Conservation (phyloP, 306 rosid species). For the Glycine latifolia region DNA sequence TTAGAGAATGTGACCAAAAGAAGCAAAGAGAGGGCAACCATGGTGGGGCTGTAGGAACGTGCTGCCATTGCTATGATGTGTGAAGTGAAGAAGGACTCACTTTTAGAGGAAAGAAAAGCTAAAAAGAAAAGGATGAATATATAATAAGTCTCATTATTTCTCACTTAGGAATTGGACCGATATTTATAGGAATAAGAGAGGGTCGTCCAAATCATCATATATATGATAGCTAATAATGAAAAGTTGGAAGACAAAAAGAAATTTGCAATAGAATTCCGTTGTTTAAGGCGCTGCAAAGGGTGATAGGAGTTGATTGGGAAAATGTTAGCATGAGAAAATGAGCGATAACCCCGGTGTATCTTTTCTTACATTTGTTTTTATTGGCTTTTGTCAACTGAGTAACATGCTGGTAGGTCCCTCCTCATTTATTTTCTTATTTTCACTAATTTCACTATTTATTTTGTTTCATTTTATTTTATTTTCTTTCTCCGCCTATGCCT, state of each 20-base stretch:
- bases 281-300: slow-evolving; percentile 62
- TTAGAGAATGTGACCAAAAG: slow-evolving; percentile 64
- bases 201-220: not conserved
- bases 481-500: not conserved
- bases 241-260: not conserved
- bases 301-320: too few species aligned
- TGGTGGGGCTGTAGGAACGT: slow-evolving; percentile 52
- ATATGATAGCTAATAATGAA: not conserved
- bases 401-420: slow-evolving; percentile 35
- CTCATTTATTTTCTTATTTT: not conserved
- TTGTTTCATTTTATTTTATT: too few species aligned
- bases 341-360: slow-evolving; percentile 67
- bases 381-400: slow-evolving; percentile 51
- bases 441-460: not conserved
- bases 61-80: slow-evolving; percentile 48
- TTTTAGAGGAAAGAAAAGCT: not conserved
- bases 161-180: not conserved
- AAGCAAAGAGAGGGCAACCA: slow-evolving; percentile 64
- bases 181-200: slow-evolving; percentile 56
- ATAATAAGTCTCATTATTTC: not conserved
- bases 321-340: slow-evolving; percentile 25
- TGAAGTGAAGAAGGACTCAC: slow-evolving; percentile 2
- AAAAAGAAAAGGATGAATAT: not conserved
- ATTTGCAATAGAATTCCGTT: slow-evolving; percentile 39
- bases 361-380: slow-evolving; percentile 46